Conservation (phyloP, 202 grass and related monocot genomes). For the Carex arenaria region DNA sequence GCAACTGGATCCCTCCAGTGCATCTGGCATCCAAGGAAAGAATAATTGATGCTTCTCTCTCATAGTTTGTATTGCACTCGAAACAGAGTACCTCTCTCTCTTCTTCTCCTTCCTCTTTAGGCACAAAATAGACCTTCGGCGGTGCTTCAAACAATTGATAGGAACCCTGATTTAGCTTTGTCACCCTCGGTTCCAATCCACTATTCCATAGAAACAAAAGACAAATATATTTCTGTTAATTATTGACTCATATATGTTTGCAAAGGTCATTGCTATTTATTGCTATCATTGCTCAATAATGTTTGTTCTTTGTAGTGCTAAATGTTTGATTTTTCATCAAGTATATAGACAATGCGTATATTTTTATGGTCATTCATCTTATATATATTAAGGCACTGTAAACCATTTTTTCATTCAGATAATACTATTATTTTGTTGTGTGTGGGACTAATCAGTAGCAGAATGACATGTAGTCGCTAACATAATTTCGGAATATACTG, state of each 20-base stretch:
- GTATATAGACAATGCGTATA: not conserved
- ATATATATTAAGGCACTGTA: not conserved
- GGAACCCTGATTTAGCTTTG: slow-evolving; percentile 23
- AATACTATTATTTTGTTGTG: not conserved
- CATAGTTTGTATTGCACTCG: slow-evolving; percentile 74
- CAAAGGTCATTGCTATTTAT: not conserved
- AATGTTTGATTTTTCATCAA: not conserved
- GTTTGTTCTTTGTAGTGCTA: not conserved
- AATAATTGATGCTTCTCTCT: slow-evolving; percentile 51
- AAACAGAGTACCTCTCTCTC: slow-evolving; percentile 41
- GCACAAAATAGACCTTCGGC: slow-evolving; percentile 14
- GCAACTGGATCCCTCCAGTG: slow-evolving; percentile 38
- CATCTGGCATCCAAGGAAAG: slow-evolving; percentile 28
- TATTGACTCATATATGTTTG: not conserved
- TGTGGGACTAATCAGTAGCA: not conserved
- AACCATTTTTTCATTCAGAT: not conserved
- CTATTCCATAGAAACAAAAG: slow-evolving; percentile 19
- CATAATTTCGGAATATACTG: not conserved
- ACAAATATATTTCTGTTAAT: not conserved
- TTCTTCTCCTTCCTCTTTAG: slow-evolving; percentile 39
- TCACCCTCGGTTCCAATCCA: slow-evolving; percentile 24
- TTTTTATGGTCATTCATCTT: not conserved
- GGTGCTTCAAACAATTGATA: slow-evolving; percentile 20
- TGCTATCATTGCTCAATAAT: not conserved
- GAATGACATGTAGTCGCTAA: not conserved